These are phyloP conservation scores for Ophiocordyceps unilateralis DNA, from an alignment of 2,329 filamentous ascomycete genomes.

Conservation along the genomic window DNA sequence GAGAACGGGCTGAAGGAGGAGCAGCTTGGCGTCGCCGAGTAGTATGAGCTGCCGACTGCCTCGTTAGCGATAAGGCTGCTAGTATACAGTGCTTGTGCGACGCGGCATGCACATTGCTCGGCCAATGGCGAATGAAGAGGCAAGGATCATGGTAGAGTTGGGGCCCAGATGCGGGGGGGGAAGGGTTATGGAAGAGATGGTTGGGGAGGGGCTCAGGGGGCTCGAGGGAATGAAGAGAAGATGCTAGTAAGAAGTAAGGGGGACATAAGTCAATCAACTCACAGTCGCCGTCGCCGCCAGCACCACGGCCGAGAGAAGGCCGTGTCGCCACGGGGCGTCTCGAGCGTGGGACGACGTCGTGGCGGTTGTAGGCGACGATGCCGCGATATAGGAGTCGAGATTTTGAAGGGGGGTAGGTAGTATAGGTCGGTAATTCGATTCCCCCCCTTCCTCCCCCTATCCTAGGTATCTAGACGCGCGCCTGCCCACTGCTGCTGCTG, in stretches of 20 bases:
- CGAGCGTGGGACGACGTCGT: neutral
- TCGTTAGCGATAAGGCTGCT: slow-evolving; percentile 3
- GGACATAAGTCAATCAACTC: neutral
- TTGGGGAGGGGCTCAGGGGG: neutral
- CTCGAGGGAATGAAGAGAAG: neutral
- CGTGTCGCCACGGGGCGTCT: neutral
- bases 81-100: slow-evolving; percentile 1
- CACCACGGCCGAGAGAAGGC: neutral
- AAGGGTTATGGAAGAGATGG: neutral
- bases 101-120: neutral
- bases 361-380: neutral
- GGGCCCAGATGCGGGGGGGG: neutral
- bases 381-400: neutral
- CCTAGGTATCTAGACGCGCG: neutral
- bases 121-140: slow-evolving; percentile 1
- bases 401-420: no score
- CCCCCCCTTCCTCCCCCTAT: neutral
- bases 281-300: neutral
- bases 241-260: neutral
- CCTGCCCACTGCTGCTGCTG: neutral
- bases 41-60: slow-evolving; percentile 25
- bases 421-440: no score
- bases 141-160: slow-evolving; percentile 1
- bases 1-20: slow-evolving; percentile 7
- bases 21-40: slow-evolving; percentile 30